Conservation (phyloP, 345 rosid genomes). For the Aquilaria malaccensis region DNA sequence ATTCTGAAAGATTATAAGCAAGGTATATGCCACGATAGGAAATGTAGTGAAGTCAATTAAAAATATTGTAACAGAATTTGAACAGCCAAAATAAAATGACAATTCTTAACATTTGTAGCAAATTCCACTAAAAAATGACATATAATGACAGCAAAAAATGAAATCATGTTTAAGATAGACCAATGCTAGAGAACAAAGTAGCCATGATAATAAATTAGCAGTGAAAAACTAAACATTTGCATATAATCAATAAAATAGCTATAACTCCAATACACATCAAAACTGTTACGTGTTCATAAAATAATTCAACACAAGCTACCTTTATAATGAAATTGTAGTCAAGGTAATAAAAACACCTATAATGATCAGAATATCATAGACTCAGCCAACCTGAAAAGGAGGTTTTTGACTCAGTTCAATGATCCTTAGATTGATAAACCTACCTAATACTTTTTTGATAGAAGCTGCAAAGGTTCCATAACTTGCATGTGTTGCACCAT, state of each 20-base stretch:
- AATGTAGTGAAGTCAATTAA: too few relatives aligned
- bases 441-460: slow-evolving; percentile 71
- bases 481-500: slow-evolving; percentile 61
- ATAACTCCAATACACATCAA: too few relatives aligned
- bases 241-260: too few relatives aligned
- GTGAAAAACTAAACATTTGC: neutral
- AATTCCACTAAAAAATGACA: too few relatives aligned
- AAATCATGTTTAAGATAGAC: slow-evolving; percentile 3
- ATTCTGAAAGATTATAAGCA: too few relatives aligned
- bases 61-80: too few relatives aligned
- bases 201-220: neutral
- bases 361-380: slow-evolving; percentile 83
- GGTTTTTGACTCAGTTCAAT: slow-evolving; percentile 70
- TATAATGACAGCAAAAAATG: neutral
- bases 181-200: slow-evolving; percentile 3
- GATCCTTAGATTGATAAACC: slow-evolving; percentile 60
- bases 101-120: too few relatives aligned
- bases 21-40: too few relatives aligned
- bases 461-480: slow-evolving; percentile 50
- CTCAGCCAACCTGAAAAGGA: slow-evolving; percentile 73
- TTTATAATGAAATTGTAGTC: neutral
- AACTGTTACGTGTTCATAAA: too few relatives aligned
- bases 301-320: too few relatives aligned
- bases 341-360: slow-evolving; percentile 37
- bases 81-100: too few relatives aligned